These are phyloP conservation scores for Chlorencoelia australis DNA, from an alignment of 2,329 filamentous ascomycete genomes.

Conservation along the genomic window DNA sequence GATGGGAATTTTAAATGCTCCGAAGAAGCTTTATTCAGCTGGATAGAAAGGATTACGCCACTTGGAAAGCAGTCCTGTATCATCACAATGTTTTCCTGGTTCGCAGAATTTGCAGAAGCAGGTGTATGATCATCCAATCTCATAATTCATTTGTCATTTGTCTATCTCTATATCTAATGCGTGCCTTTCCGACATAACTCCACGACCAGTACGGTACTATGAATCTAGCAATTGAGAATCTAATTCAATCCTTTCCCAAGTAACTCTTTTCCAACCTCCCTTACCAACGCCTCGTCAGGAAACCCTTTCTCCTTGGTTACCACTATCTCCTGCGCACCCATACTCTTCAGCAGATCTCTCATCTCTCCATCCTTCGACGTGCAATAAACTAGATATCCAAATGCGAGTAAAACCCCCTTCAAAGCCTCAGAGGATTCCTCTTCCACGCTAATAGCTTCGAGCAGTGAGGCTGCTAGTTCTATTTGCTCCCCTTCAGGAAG, in stretches of 20 bases:
- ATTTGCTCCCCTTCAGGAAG: slow-evolving; percentile 64
- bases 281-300: slow-evolving; percentile 46
- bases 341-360: slow-evolving; percentile 64
- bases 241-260: slow-evolving; percentile 27
- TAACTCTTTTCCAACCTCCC: slow-evolving; percentile 36
- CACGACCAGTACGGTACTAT: too few relatives aligned
- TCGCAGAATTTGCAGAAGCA: too few relatives aligned
- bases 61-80: too few relatives aligned
- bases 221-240: too few relatives aligned
- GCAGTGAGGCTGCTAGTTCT: slow-evolving; percentile 68
- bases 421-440: slow-evolving; percentile 58
- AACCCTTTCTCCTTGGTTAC: slow-evolving; percentile 46
- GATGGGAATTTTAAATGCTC: too few relatives aligned
- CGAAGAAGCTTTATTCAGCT: too few relatives aligned
- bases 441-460: slow-evolving; percentile 60
- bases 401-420: slow-evolving; percentile 63
- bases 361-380: slow-evolving; percentile 62
- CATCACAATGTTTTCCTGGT: too few relatives aligned
- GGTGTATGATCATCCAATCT: too few relatives aligned
- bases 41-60: too few relatives aligned
- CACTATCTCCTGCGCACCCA: slow-evolving; percentile 64
- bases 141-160: too few relatives aligned
- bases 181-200: too few relatives aligned
- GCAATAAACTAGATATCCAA: slow-evolving; percentile 69
- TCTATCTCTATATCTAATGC: too few relatives aligned